A percentile compares a stretch with the other conserved stretches of the same genome.
Evolutionary conservation across 768 basidiomycete species (phyloP).

Genomic region (Sporobolomyces phaffii): DNA sequence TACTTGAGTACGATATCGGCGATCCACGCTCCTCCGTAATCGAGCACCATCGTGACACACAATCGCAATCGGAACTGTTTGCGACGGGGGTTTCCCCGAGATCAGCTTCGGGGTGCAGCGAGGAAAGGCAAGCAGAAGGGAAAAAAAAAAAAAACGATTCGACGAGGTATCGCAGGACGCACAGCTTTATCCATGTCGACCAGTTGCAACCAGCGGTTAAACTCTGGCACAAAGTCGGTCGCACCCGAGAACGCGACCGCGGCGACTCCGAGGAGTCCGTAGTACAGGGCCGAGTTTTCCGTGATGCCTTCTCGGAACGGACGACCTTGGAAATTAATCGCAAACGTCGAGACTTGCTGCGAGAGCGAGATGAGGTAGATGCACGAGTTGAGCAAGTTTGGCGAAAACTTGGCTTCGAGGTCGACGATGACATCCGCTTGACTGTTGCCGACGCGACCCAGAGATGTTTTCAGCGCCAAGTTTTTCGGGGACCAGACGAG

Average conservation of each 20-base stretch:
- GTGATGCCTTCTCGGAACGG: slow-evolving; percentile 97
- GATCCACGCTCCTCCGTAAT: slow-evolving; percentile 81
- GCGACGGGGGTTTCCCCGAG: too few relatives aligned
- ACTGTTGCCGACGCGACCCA: too few relatives aligned
- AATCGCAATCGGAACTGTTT: slow-evolving; percentile 78
- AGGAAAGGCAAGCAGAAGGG: neutral
- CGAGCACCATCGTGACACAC: slow-evolving; percentile 72
- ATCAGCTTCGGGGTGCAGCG: neutral
- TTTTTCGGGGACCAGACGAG: too few relatives aligned
- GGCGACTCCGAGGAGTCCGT: slow-evolving; percentile 80
- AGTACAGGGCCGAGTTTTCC: slow-evolving; percentile 89
- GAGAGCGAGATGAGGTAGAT: slow-evolving; percentile 92
- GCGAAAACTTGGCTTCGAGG: slow-evolving; percentile 93
- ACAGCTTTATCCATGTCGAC: slow-evolving; percentile 78
- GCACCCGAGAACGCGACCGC: slow-evolving; percentile 88
- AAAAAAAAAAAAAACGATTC: too few relatives aligned
- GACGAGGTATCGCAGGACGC: too few relatives aligned
- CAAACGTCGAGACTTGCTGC: slow-evolving; percentile 97
- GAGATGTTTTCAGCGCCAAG: too few relatives aligned
- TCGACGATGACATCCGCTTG: slow-evolving; percentile 69
- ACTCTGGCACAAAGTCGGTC: slow-evolving; percentile 87
- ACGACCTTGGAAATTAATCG: slow-evolving; percentile 95
- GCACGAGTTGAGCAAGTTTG: slow-evolving; percentile 87
- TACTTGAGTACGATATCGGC: slow-evolving; percentile 76
- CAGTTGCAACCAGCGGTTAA: slow-evolving; percentile 94